Percentiles rank a stretch among this genome's conserved stretches.
Conservation (phyloP, 1,284 basidiomycete species). For the Ganoderma leucocontextum region DNA sequence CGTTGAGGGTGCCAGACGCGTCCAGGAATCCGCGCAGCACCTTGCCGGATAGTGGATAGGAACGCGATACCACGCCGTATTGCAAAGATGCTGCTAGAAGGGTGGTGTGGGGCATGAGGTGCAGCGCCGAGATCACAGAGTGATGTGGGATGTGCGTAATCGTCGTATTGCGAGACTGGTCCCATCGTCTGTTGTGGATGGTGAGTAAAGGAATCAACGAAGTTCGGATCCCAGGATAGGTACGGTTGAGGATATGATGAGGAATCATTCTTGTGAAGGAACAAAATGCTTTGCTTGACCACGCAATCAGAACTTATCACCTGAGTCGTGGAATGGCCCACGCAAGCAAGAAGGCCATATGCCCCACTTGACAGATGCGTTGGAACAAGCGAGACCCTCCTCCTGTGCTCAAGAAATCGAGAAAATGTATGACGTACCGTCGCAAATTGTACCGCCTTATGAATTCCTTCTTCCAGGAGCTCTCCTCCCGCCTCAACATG, state of each 20-base stretch:
- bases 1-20: slow-evolving; percentile 64
- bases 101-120: slow-evolving; percentile 60
- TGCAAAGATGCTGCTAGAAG: slow-evolving; percentile 73
- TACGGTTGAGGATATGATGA: not conserved
- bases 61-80: slow-evolving; percentile 81
- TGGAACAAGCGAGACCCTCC: slow-evolving; percentile 10
- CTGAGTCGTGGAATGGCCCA: not conserved
- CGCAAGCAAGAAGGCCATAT: not conserved
- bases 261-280: not conserved
- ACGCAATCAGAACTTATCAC: not conserved
- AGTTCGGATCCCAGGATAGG: not conserved
- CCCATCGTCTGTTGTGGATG: slow-evolving; percentile 68
- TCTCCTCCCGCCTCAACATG: slow-evolving; percentile 64
- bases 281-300: not conserved
- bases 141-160: slow-evolving; percentile 69
- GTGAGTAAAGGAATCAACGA: slow-evolving; percentile 7
- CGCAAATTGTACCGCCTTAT: slow-evolving; percentile 60
- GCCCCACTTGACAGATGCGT: slow-evolving; percentile 1
- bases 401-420: slow-evolving; percentile 1
- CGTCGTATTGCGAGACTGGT: slow-evolving; percentile 66
- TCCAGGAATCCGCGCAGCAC: slow-evolving; percentile 79
- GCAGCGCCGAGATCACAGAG: slow-evolving; percentile 60
- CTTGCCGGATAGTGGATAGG: slow-evolving; percentile 74
- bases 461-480: slow-evolving; percentile 76
- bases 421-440: slow-evolving; percentile 51